Evolutionary conservation across 2,329 filamentous ascomycete genomes (phyloP), one percentile per base, ranked within the genome.

Genomic region (Nectriaceae sp.): DNA sequence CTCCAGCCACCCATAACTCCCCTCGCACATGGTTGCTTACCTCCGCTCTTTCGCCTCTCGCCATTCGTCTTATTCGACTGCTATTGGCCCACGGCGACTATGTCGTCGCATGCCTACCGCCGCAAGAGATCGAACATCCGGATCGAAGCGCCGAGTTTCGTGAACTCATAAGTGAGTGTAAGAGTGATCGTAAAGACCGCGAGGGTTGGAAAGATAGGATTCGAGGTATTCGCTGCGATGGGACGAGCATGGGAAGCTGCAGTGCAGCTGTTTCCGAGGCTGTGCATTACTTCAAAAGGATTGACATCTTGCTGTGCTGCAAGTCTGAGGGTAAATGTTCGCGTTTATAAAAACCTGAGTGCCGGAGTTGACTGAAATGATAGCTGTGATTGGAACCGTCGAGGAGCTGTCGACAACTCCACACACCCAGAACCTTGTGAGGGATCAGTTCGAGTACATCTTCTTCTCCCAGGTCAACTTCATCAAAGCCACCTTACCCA

Each of bases 381-480:
- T 50, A 91, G 89, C 90, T 54, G 83, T 97, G 24, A 84, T 97
- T 26, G 94, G 93, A 35, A 89, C 90, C 1, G 88, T 97, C 6
- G 94, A 97, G 70, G 94, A 99, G 69, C 76, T 97, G 21, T 85
- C 87, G 1, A 87, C 89, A 22, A 86, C 79, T 20, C 78, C 80
- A 4, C 80, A 84, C 37, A 91, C 90, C 1, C 80, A 87, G 58
- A 90, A 87, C 49, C 80, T 97, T 16, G 87, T 95, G 29, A 84
- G 89, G 52, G 89, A 96, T 63, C 93, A 97, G 67, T 97, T 97
- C 67, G 93, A 97, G 69, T 85, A 85, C 54, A 90, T 96, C 62
- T 97, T 95, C 76, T 97, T 97, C 69, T 90, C 90, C 1, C 91
- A 95, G 49, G 87, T 97, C 68, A 97, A 97, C 71, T 90, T 96